Conservation (phyloP, 768 basidiomycete species). For the Mycena galericulata region DNA sequence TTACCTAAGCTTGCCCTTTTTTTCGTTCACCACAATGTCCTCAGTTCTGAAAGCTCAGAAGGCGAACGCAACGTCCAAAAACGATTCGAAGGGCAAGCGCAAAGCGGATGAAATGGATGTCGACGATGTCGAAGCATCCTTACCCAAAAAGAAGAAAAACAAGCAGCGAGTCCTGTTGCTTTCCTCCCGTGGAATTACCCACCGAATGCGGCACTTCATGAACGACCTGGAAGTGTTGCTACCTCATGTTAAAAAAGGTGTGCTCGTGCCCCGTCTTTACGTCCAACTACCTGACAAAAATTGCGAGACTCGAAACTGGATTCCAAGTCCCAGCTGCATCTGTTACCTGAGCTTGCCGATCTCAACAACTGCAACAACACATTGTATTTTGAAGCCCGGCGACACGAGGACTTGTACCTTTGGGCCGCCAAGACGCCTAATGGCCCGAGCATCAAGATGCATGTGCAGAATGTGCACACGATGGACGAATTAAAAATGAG, state of each 20-base stretch:
- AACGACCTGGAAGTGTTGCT: slow-evolving; percentile 90
- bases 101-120: slow-evolving; percentile 72
- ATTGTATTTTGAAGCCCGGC: slow-evolving; percentile 95
- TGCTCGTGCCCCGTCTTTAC: slow-evolving; percentile 27
- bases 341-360: slow-evolving; percentile 96
- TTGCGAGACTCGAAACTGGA: slow-evolving; percentile 93
- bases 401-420: slow-evolving; percentile 95
- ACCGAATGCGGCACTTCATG: slow-evolving; percentile 98
- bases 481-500: slow-evolving; percentile 99
- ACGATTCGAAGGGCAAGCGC: slow-evolving; percentile 64
- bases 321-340: slow-evolving; percentile 92
- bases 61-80: slow-evolving; percentile 61
- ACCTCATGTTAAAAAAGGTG: slow-evolving; percentile 97
- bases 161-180: slow-evolving; percentile 96
- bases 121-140: slow-evolving; percentile 51
- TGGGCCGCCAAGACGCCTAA: slow-evolving; percentile 99
- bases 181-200: slow-evolving; percentile 93
- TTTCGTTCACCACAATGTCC: slow-evolving; percentile 58
- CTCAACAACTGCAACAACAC: slow-evolving; percentile 98
- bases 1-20: slow-evolving; percentile 24
- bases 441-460: slow-evolving; percentile 96
- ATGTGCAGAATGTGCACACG: slow-evolving; percentile 98
- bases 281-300: slow-evolving; percentile 12
- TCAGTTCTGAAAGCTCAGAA: slow-evolving; percentile 73
- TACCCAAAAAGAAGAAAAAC: slow-evolving; percentile 76